These are phyloP conservation scores for Dysphania ambrosioides DNA, from an alignment of 148 eudicot species.

Conservation along the genomic window DNA sequence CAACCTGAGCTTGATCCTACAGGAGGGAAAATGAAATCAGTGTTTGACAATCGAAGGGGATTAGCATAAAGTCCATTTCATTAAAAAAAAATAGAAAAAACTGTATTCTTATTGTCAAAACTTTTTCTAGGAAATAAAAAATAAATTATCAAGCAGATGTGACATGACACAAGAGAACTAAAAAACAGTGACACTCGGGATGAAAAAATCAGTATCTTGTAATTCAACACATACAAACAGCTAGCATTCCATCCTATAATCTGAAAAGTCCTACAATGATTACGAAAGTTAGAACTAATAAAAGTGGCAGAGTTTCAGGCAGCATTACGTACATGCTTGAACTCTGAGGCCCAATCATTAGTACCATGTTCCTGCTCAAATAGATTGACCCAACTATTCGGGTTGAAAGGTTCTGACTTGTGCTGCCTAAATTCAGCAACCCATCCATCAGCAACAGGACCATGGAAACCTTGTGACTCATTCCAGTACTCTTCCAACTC, in stretches of 20 bases:
- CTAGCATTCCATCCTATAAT: not conserved
- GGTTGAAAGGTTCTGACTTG: conserved; percentile 43
- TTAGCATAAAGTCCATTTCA: not conserved
- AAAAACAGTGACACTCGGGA: not conserved
- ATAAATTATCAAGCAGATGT: not conserved
- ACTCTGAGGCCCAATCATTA: conserved; percentile 95
- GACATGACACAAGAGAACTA: not conserved
- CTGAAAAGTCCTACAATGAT: not conserved
- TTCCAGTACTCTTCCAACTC: conserved; percentile 92
- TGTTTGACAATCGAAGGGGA: not conserved
- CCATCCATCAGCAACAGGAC: conserved; percentile 78
- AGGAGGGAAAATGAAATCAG: conserved; percentile 15
- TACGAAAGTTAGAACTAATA: not conserved
- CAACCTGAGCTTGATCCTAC: conserved; percentile 71
- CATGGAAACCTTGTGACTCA: conserved; percentile 68
- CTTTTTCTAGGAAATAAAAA: not conserved
- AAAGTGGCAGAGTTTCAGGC: conserved; percentile 4
- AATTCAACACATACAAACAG: too few species aligned
- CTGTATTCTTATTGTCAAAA: not conserved
- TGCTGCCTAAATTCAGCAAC: conserved; percentile 54
- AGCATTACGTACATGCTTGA: conserved; percentile 66
- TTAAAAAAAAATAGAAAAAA: not conserved
- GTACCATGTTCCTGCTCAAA: conserved; percentile 85
- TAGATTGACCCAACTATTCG: conserved; percentile 73
- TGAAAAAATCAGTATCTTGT: too few species aligned